Evolutionary conservation across 441 rosid genomes (phyloP).

Genomic region (Melianthus villosus): DNA sequence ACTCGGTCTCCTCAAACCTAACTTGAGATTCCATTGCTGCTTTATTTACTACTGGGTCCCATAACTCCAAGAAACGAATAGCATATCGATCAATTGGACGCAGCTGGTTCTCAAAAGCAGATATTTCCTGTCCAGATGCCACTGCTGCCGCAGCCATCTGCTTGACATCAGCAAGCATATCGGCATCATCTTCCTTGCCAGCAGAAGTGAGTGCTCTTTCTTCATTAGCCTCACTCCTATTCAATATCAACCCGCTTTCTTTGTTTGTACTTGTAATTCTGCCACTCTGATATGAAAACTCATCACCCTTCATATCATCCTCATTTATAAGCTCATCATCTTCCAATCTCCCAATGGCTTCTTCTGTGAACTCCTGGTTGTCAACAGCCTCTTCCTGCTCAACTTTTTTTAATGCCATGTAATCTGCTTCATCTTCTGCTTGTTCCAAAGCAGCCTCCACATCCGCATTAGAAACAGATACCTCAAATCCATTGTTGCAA

Average conservation of each 20-base stretch:
- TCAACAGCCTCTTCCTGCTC: constrained; percentile 99
- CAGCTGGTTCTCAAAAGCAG: constrained; percentile 72
- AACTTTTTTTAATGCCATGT: constrained; percentile 95
- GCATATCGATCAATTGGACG: constrained; percentile 98
- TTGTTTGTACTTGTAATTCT: constrained; percentile 20
- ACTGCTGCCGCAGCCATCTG: constrained; percentile 95
- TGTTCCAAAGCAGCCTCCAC: constrained; percentile 95
- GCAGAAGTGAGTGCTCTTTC: constrained; percentile 41
- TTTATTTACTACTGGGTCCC: constrained; percentile 93
- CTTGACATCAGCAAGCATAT: constrained; percentile 87
- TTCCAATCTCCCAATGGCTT: constrained; percentile 72
- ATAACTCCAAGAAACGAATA: constrained; percentile 61
- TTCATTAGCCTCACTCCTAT: constrained; percentile 26
- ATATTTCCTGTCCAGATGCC: constrained; percentile 79
- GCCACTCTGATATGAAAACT: constrained; percentile 42
- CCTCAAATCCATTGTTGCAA: constrained; percentile 29
- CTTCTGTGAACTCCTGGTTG: constrained; percentile 97
- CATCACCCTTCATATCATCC: constrained; percentile 72
- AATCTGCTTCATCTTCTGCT: constrained; percentile 99
- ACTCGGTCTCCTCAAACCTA: constrained; percentile 74
- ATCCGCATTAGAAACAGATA: constrained; percentile 71
- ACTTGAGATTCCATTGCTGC: constrained; percentile 56
- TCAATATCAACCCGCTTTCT: constrained; percentile 23
- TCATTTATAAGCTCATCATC: constrained; percentile 83
- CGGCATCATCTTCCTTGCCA: constrained; percentile 68